These are phyloP conservation scores for Arctostaphylos glauca DNA, from an alignment of 148 eudicot genomes.

Conservation along the genomic window DNA sequence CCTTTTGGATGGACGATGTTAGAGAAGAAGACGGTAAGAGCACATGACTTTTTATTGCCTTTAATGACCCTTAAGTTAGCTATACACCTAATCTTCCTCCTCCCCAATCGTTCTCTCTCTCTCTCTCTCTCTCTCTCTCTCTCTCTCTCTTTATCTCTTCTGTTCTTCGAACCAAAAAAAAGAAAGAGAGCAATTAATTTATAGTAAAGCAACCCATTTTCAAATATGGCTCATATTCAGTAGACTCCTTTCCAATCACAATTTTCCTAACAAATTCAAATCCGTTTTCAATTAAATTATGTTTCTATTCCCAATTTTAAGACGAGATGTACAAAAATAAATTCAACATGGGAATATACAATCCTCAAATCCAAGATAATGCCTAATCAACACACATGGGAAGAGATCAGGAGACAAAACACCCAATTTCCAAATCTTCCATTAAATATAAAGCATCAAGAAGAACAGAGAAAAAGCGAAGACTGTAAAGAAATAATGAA, in stretches of 20 bases:
- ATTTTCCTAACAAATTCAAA: neutral
- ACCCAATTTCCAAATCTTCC: conserved; percentile 5
- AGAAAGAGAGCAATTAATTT: too few species aligned
- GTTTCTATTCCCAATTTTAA: neutral
- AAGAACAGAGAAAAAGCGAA: neutral
- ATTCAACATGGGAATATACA: conserved; percentile 26
- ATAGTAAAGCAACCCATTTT: neutral
- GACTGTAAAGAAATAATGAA: neutral
- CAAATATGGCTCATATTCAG: neutral
- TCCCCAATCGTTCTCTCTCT: too few species aligned
- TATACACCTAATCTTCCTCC: too few species aligned
- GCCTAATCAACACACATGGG: conserved; percentile 22
- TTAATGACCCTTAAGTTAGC: too few species aligned
- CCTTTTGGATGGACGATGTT: too few species aligned
- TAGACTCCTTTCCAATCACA: neutral
- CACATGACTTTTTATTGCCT: too few species aligned
- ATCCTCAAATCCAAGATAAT: conserved; percentile 19
- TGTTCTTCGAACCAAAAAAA: too few species aligned
- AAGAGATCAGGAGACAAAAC: conserved; percentile 12
- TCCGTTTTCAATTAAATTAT: neutral
- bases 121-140: too few species aligned
- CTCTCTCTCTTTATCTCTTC: too few species aligned
- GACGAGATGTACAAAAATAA: neutral
- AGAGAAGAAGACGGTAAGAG: too few species aligned
- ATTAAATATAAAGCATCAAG: neutral